Evolutionary conservation across 805 yeast genomes (phyloP), one percentile per base, ranked within the genome.

Genomic region (Ogataea philodendri): DNA sequence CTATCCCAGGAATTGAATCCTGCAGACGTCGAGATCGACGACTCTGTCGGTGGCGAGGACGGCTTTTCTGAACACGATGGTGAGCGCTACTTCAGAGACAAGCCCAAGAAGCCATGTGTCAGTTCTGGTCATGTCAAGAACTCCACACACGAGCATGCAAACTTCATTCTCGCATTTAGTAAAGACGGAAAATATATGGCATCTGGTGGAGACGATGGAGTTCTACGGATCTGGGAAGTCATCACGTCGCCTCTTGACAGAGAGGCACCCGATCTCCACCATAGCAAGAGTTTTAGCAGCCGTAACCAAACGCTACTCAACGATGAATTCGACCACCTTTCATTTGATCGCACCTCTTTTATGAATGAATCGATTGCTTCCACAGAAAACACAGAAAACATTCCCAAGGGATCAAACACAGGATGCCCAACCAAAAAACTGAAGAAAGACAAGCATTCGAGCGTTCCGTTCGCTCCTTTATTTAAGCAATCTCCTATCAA

Each of bases 111-210:
- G 21, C 18, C 11, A n/a, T 13, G 27, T 7, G 21, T 26, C 7
- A n/a, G 16, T 15, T 20, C 34, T 7, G 26, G 16, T 10, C 16
- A 11, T 3, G 23, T 28, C 8, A 41, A 36, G 22, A 37, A 36
- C 17, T 21, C 50, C 10, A 38, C 45, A 1, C 49, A 47, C 32
- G 52, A 45, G 16, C 59, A 63, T 28, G 84, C 93, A 9, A 69
- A 84, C n/a, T 85, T 88, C 74, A 73, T 76, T 7, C 65, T 83
- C 65, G 73, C 76, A 49, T 89, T 89, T 59, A 78, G 84, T 39
- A 59, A 59, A 9, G 95, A 89, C 60, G 97, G 97, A 8, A 79
- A 76, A 57, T 86, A 70, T 55, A 59, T 89, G 49, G 96, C 96
- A 0, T 74, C 84, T 2, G 96, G 90, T 0, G 94, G 95, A 13